A percentile compares a stretch with the other conserved stretches of the same genome.
Conservation (phyloP, 768 basidiomycete species). For the Tulasnella sp. region DNA sequence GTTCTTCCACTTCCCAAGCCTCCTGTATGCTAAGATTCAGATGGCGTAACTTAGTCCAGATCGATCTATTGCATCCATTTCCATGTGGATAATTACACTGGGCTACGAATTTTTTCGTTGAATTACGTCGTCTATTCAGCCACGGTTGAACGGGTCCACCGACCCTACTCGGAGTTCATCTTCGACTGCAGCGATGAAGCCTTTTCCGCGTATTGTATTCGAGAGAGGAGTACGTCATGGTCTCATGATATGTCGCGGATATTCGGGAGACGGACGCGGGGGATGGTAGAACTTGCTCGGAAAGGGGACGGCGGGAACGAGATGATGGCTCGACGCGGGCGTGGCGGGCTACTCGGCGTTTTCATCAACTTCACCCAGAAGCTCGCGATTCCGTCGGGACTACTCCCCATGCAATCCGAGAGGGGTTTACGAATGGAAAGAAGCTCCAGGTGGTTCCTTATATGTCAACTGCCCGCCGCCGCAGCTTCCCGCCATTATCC, state of each 20-base stretch:
- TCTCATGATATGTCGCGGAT: not conserved
- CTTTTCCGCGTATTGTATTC: not conserved
- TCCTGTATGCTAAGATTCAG: not conserved
- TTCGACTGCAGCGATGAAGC: not conserved
- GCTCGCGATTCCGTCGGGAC: conserved; percentile 5
- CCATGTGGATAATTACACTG: not conserved
- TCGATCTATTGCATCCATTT: not conserved
- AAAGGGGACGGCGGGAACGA: not conserved
- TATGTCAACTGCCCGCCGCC: not conserved
- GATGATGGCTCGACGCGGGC: not conserved
- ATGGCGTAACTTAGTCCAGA: not conserved
- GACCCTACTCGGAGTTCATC: not conserved
- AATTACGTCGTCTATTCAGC: not conserved
- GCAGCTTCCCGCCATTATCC: not conserved
- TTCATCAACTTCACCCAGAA: not conserved
- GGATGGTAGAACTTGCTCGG: conserved; percentile 6
- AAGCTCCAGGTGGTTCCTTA: not conserved
- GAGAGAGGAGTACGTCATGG: not conserved
- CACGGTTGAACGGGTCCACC: not conserved
- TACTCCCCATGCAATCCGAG: not conserved
- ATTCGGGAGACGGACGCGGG: not conserved
- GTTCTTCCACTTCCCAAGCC: not conserved
- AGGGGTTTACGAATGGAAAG: not conserved
- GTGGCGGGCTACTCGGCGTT: not conserved
- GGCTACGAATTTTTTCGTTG: not conserved